These are phyloP conservation scores for Glebionis coronaria DNA, from an alignment of 129 eudicot species.

Conservation along the genomic window DNA sequence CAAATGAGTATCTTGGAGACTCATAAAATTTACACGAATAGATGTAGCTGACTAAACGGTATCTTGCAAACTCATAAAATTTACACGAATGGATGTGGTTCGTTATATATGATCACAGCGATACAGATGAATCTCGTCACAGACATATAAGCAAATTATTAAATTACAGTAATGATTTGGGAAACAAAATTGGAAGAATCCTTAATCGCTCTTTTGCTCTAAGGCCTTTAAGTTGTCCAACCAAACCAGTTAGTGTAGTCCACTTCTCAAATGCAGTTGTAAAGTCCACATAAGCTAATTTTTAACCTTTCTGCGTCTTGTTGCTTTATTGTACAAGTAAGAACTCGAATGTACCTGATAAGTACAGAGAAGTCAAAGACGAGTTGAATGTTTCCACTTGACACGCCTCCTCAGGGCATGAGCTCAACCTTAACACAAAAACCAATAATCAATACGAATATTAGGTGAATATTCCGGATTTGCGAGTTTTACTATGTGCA, in stretches of 20 bases:
- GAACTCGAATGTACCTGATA: constrained; percentile 49
- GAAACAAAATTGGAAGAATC: constrained; percentile 3
- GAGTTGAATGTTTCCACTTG: constrained; percentile 63
- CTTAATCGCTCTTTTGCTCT: constrained; percentile 29
- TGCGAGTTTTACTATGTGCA: background rate
- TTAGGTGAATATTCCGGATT: background rate
- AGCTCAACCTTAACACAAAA: constrained; percentile 55
- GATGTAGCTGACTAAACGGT: too few species aligned
- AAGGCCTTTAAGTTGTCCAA: constrained; percentile 84
- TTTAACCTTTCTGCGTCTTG: background rate
- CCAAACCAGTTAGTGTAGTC: constrained; percentile 69
- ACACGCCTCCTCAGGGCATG: constrained; percentile 68
- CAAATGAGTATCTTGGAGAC: background rate
- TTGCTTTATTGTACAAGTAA: background rate
- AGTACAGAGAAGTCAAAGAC: constrained; percentile 64
- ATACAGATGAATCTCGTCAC: background rate
- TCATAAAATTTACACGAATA: background rate
- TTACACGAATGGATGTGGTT: background rate
- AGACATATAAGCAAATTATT: background rate
- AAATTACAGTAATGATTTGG: background rate
- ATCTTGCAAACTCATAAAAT: background rate
- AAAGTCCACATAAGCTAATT: too few species aligned
- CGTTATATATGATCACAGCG: background rate
- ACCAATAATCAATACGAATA: constrained; percentile 15
- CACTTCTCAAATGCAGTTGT: constrained; percentile 98